A percentile compares a stretch with the other conserved stretches of the same genome.
phyloP scores from a whole-genome alignment of 2,329 filamentous ascomycete genomes.

The Beauveria sp. region DNA sequence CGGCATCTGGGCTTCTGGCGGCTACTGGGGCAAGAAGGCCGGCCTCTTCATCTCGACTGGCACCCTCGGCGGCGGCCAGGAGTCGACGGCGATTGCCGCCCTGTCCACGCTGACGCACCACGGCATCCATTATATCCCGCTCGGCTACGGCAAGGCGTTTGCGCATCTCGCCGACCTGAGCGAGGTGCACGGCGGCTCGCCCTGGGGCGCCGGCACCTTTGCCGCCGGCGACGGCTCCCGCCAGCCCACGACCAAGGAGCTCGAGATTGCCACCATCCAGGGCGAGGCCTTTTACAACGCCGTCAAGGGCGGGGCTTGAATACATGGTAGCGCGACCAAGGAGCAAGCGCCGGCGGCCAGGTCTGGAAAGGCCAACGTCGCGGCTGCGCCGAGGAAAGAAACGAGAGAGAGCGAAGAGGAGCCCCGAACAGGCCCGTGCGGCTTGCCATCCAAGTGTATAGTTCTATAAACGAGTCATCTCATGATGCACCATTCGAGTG shows the following conservation, averaged over 20 bases:
- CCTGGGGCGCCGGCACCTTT: constrained; percentile 95
- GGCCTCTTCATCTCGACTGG: constrained; percentile 88
- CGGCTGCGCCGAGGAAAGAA: constrained; percentile 15
- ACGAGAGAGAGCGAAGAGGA: constrained; percentile 34
- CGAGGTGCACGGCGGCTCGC: constrained; percentile 77
- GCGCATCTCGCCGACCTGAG: constrained; percentile 57
- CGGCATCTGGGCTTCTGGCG: constrained; percentile 70
- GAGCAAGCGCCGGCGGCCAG: constrained; percentile 16
- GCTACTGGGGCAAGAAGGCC: constrained; percentile 79
- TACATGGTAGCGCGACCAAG: constrained; percentile 51
- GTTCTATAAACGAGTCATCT: constrained; percentile 43
- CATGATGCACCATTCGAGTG: constrained; percentile 10
- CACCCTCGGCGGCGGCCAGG: constrained; percentile 81
- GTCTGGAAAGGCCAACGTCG: constrained; percentile 15
- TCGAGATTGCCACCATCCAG: constrained; percentile 73
- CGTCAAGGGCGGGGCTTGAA: constrained; percentile 58
- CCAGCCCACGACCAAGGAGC: constrained; percentile 67
- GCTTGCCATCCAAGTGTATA: constrained; percentile 66
- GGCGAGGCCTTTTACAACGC: constrained; percentile 77
- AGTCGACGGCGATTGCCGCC: constrained; percentile 71
- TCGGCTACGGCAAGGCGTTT: constrained; percentile 84
- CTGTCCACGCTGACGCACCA: constrained; percentile 88
- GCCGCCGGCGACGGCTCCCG: constrained; percentile 72
- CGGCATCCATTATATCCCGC: constrained; percentile 91
- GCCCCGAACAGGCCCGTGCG: constrained; percentile 63